phyloP scores from a whole-genome alignment of 352 stramenopile genomes.

The Globisporangium viniferum region DNA sequence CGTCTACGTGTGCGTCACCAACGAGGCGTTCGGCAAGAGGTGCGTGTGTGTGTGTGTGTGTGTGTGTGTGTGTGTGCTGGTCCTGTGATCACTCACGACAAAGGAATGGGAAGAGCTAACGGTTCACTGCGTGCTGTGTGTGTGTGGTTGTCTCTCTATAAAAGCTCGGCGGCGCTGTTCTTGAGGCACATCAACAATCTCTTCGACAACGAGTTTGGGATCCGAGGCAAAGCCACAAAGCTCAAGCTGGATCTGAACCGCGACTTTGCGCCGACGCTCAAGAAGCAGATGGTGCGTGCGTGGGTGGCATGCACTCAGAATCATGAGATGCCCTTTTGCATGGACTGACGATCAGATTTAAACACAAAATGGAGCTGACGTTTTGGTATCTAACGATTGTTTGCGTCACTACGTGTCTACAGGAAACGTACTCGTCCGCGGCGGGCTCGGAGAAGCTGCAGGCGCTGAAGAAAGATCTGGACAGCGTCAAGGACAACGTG shows the following conservation, averaged over 20 bases:
- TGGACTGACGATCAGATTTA: neutral
- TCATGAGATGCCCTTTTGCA: neutral
- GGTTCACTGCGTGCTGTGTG: neutral
- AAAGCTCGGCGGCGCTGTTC: constrained; percentile 75
- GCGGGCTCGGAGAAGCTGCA: constrained; percentile 74
- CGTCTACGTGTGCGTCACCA: constrained; percentile 82
- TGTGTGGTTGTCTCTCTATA: neutral
- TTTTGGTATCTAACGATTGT: neutral
- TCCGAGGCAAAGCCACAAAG: constrained; percentile 85
- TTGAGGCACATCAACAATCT: constrained; percentile 84
- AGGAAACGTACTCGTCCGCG: constrained; percentile 79
- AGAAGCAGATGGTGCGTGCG: constrained; percentile 75
- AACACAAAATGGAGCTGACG: neutral
- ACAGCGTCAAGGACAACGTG: constrained; percentile 74
- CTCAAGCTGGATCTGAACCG: constrained; percentile 86
- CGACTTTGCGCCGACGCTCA: constrained; percentile 78
- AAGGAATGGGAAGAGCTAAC: neutral
- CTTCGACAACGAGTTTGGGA: constrained; percentile 84
- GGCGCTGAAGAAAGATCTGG: constrained; percentile 78
- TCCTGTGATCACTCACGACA: neutral
- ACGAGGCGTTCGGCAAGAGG: constrained; percentile 78
- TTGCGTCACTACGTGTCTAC: constrained; percentile 9
- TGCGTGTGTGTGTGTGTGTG: constrained; percentile 15
- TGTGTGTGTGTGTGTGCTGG: neutral
- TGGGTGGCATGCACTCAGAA: neutral